Conservation (phyloP, 192 early-diverging fungal species). For the Lobosporangium transversale region DNA sequence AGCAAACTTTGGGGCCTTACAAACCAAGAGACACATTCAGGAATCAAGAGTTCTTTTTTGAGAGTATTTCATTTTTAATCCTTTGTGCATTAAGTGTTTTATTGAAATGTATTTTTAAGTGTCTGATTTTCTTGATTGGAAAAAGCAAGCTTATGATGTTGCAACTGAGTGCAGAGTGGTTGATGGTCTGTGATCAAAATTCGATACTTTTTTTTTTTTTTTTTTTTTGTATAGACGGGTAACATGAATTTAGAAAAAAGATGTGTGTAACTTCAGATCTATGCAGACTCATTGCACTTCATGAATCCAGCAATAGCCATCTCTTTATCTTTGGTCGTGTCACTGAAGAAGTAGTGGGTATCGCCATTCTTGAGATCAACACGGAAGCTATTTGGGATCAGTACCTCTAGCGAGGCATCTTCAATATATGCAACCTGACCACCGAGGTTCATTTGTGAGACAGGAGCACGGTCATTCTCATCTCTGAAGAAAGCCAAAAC, state of each 20-base stretch:
- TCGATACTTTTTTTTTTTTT: background rate
- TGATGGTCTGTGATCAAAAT: background rate
- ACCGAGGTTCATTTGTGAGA: slow-evolving; percentile 54
- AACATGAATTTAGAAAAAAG: background rate
- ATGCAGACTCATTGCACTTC: slow-evolving; percentile 55
- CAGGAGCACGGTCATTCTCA: slow-evolving; percentile 52
- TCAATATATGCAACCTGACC: slow-evolving; percentile 49
- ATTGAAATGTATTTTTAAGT: too few species aligned
- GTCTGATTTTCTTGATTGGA: too few species aligned
- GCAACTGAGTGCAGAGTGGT: too few species aligned
- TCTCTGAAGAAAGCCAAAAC: slow-evolving; percentile 61
- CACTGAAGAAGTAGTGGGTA: slow-evolving; percentile 62
- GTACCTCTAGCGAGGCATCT: slow-evolving; percentile 58
- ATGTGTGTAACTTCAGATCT: too few species aligned
- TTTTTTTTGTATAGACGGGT: background rate
- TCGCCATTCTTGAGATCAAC: slow-evolving; percentile 54
- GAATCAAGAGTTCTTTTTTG: too few species aligned
- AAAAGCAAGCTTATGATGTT: too few species aligned
- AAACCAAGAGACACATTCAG: too few species aligned
- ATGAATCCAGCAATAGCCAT: slow-evolving; percentile 54
- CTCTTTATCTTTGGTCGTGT: slow-evolving; percentile 55
- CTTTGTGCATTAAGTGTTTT: too few species aligned
- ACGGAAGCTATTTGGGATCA: slow-evolving; percentile 64
- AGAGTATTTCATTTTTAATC: too few species aligned
- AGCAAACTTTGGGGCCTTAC: too few species aligned